Evolutionary conservation across 2,329 filamentous ascomycete species (phyloP), one percentile per base, ranked within the genome.

Genomic region (Xylaria sp.): DNA sequence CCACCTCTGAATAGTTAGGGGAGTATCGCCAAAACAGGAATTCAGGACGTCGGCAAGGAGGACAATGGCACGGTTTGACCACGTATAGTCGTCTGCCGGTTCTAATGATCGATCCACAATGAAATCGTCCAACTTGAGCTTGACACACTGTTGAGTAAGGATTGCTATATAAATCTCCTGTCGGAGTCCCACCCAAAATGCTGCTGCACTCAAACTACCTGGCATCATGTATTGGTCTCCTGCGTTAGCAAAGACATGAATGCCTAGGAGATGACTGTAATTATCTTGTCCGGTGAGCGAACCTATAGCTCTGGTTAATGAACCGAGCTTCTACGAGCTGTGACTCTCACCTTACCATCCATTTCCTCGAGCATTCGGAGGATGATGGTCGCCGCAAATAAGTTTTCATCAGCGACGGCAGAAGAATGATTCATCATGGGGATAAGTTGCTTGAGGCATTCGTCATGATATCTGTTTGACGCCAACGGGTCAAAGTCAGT

Each of bases 11-110:
- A 60, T 77, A 69, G 66, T 79, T 70, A 74, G 75, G 71, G 78
- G 75, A 18, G 73, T 75, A 18, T 82, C 79, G 1, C 84, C 83
- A 71, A 90, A 91, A 75, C 89, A 91, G 72, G 85, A 90, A 69
- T 89, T 87, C 18, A 91, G 78, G 0, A 90, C 86, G 69, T 90
- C 87, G n/a, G 88, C 88, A 63, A 88, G 88, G 72, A 89, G 86
- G 2, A 88, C 83, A 0, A 91, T 84, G 18, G 88, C 86, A 18
- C 88, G 83, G 75, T 90, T 90, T 1, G 88, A 85, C 87, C 87
- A 90, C 0, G 81, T 82, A 67, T 84, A 84, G 69, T 89, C 87
- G 51, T 84, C 83, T 0, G 82, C 81, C 0, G 81, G 78, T 1
- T 81, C 78, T 10, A 87, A 81, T 0, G 82, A 83, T n/a, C 83